These are phyloP conservation scores for Cyclaneusma minus DNA, from an alignment of 2,329 filamentous ascomycete species.

Conservation along the genomic window DNA sequence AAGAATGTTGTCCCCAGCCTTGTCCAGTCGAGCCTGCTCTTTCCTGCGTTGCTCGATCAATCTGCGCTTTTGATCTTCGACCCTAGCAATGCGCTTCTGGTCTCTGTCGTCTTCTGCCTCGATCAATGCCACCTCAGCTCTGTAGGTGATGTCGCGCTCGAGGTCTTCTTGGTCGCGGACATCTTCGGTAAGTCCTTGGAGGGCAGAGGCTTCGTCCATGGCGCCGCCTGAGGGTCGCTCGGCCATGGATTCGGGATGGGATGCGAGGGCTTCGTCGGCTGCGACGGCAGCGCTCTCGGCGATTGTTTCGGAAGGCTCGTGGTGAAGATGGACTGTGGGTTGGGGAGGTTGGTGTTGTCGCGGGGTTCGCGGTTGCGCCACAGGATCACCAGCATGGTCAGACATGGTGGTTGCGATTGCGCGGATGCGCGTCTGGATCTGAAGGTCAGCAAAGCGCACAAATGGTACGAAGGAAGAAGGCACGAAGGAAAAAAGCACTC, in stretches of 20 bases:
- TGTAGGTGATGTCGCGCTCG: constrained; percentile 65
- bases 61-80: constrained; percentile 36
- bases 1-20: constrained; percentile 33
- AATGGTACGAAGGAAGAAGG: too few species aligned
- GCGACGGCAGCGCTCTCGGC: constrained; percentile 9
- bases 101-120: constrained; percentile 49
- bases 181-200: constrained; percentile 48
- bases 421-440: too few species aligned
- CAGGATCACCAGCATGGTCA: too few species aligned
- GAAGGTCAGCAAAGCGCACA: too few species aligned
- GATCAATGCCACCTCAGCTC: constrained; percentile 42
- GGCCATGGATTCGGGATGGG: constrained; percentile 1
- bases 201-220: constrained; percentile 41
- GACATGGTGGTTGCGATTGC: too few species aligned
- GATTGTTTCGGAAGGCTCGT: constrained; percentile 10
- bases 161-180: constrained; percentile 80
- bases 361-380: too few species aligned
- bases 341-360: too few species aligned
- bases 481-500: too few species aligned
- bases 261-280: not conserved
- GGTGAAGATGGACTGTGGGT: constrained; percentile 6
- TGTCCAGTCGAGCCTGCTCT: constrained; percentile 37
- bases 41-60: constrained; percentile 49
- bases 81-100: constrained; percentile 43
- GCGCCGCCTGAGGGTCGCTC: not conserved